Evolutionary conservation across 345 rosid species (phyloP).

Genomic region (Bruguiera parviflora): DNA sequence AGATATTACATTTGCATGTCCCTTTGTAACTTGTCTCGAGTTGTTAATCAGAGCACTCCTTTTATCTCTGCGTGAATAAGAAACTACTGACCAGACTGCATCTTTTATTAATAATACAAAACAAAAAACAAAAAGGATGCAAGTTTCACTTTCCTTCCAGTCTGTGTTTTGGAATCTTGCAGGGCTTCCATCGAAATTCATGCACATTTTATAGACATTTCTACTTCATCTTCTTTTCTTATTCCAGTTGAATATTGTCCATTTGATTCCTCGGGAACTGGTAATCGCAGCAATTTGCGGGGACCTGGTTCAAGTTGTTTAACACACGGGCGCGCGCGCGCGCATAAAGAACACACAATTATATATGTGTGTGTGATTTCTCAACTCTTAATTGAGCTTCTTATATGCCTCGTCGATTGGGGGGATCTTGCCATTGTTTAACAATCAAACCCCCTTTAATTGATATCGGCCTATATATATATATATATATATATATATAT

Average conservation of each 20-base stretch:
- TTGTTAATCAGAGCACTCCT: too few species aligned
- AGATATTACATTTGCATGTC: too few species aligned
- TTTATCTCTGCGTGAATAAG: too few species aligned
- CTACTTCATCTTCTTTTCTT: conserved; percentile 34
- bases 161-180: conserved; percentile 16
- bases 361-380: too few species aligned
- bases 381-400: background rate
- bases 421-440: conserved; percentile 16
- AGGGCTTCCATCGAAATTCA: conserved; percentile 21
- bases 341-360: too few species aligned
- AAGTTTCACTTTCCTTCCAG: conserved; percentile 6
- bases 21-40: too few species aligned
- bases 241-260: conserved; percentile 12
- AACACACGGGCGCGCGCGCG: too few species aligned
- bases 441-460: too few species aligned
- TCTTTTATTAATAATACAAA: too few species aligned
- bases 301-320: conserved; percentile 6
- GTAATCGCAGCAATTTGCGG: conserved; percentile 5
- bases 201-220: conserved; percentile 20
- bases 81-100: too few species aligned
- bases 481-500: too few species aligned
- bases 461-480: too few species aligned
- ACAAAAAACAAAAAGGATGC: background rate
- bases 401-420: conserved; percentile 1
- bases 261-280: conserved; percentile 25